Evolutionary conservation across 1,284 basidiomycete genomes (phyloP).

Genomic region (Heterobasidion irregulare): DNA sequence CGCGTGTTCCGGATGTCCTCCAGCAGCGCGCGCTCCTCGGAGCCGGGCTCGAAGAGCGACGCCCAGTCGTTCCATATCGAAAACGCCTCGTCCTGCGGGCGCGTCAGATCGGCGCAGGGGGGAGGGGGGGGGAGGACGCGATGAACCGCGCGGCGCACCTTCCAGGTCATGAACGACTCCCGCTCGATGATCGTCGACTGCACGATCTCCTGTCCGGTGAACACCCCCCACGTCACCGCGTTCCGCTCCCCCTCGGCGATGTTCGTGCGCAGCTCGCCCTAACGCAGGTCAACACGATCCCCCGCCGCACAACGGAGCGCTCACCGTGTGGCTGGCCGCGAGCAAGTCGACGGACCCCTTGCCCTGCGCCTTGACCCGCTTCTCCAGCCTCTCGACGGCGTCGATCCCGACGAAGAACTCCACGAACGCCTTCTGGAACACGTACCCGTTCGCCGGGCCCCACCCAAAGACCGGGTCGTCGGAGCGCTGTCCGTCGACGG

Average conservation of each 20-base stretch:
- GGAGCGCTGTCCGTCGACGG: constrained; percentile 76
- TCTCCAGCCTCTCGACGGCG: constrained; percentile 61
- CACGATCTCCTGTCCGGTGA: constrained; percentile 92
- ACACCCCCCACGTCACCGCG: constrained; percentile 98
- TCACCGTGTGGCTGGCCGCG: constrained; percentile 73
- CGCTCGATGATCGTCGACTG: constrained; percentile 97
- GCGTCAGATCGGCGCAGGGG: neutral
- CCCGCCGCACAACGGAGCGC: constrained; percentile 13
- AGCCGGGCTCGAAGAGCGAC: constrained; percentile 73
- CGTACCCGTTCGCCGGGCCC: constrained; percentile 87
- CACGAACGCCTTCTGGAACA: constrained; percentile 97
- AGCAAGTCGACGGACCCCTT: constrained; percentile 76
- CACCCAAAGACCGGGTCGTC: constrained; percentile 81
- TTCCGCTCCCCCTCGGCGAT: constrained; percentile 76
- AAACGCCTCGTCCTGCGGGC: constrained; percentile 85
- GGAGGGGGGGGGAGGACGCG: neutral
- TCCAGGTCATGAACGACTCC: constrained; percentile 90
- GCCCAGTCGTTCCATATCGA: constrained; percentile 97
- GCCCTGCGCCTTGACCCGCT: constrained; percentile 45
- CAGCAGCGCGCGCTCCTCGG: constrained; percentile 67
- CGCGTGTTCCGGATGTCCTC: constrained; percentile 64
- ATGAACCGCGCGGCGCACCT: constrained; percentile 39
- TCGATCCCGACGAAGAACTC: constrained; percentile 82
- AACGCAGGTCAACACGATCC: neutral
- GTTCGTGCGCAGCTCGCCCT: constrained; percentile 84